These are phyloP conservation scores for Clavariopsis aquatica DNA, from an alignment of 495 filamentous ascomycete genomes.

Conservation along the genomic window DNA sequence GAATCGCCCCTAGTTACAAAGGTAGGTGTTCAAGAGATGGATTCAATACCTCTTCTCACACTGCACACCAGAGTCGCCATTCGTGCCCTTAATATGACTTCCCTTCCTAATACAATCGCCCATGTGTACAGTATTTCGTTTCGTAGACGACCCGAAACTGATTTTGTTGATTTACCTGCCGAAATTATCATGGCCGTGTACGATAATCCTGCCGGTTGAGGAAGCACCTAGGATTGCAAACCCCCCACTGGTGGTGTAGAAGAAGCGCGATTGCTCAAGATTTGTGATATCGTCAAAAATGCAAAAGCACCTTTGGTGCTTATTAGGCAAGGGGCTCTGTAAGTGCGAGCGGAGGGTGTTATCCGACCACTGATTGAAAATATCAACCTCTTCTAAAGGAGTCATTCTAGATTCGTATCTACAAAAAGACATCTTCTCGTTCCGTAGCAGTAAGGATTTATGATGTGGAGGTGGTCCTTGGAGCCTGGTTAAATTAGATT, in stretches of 20 bases:
- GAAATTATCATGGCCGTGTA: constrained; percentile 56
- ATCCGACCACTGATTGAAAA: constrained; percentile 54
- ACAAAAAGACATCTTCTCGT: constrained; percentile 57
- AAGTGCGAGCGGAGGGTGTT: constrained; percentile 54
- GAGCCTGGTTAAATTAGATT: constrained; percentile 67
- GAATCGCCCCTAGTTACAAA: constrained; percentile 58
- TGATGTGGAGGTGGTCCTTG: constrained; percentile 62
- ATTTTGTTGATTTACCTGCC: constrained; percentile 64
- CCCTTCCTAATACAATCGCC: constrained; percentile 53
- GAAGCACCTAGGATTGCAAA: constrained; percentile 40
- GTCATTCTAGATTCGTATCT: constrained; percentile 60
- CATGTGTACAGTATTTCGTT: constrained; percentile 59
- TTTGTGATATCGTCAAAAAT: constrained; percentile 51
- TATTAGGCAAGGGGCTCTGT: constrained; percentile 64
- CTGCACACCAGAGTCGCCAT: constrained; percentile 62
- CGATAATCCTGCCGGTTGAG: constrained; percentile 6
- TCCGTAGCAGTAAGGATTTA: constrained; percentile 59
- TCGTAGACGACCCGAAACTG: constrained; percentile 61
- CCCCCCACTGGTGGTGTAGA: constrained; percentile 46
- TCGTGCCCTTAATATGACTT: constrained; percentile 51
- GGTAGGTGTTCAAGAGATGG: constrained; percentile 65
- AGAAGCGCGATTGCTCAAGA: constrained; percentile 29
- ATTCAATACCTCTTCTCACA: constrained; percentile 58
- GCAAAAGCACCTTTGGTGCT: constrained; percentile 60
- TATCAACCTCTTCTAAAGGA: constrained; percentile 65